Evolutionary conservation across 2,329 filamentous ascomycete genomes (phyloP), one percentile per base, ranked within the genome.

Genomic region (Lachnellula hyalina): DNA sequence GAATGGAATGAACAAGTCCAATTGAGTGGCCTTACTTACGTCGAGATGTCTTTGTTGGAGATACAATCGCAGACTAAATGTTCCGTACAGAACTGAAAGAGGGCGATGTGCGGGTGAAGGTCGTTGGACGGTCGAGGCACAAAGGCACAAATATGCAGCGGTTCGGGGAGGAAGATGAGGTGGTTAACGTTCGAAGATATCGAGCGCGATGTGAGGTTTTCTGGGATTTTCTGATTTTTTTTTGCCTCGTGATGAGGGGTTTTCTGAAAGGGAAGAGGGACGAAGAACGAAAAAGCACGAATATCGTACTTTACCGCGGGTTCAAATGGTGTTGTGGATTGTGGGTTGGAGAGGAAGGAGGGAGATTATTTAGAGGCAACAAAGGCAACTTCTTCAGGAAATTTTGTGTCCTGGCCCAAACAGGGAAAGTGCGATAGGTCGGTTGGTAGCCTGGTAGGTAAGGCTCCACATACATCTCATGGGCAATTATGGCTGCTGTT

Each of bases 221-320:
- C 61, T 63, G 56, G 58, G 59, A 58, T 71, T 70, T 71, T 71
- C 67, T 68, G 70, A 56, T 71, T 71, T 71, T 71, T 71, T 71
- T 70, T 60, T 55, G 55, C 64, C 64, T 67, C 64, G 65, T 58
- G 55, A 25, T 56, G 51, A 62, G 66, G 63, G 59, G 52, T 67
- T 70, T 70, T 69, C 53, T 66, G 60, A 58, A 62, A 65, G 58
- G 65, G 61, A 62, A 28, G 59, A 65, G 67, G 56, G 64, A 66
- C 61, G 64, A 68, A 66, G 62, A 69, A 69, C 66, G 66, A 67
- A 68, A 70, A 67, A 67, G 65, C 54, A 68, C 65, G 63, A 65
- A 57, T 32, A 55, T 67, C 66, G 67, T 66, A 64, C 67, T 69
- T 64, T 52, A 54, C 62, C 64, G 67, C 61, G 60, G 58, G 67